These are phyloP conservation scores for Ogataea angusta DNA, from an alignment of 805 yeast genomes.

Conservation along the genomic window DNA sequence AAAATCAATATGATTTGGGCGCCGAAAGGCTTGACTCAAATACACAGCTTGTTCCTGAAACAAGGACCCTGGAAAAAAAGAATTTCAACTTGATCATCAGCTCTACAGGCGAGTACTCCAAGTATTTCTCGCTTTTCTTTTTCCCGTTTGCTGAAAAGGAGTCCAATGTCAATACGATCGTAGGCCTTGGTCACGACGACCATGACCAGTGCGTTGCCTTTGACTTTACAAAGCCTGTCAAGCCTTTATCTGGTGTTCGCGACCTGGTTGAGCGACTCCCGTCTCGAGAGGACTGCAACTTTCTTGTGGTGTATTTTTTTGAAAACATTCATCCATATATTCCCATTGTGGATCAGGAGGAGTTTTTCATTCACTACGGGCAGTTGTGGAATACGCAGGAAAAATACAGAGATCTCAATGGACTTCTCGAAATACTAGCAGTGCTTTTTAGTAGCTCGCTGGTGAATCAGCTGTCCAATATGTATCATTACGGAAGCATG, in stretches of 20 bases:
- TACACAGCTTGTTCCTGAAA: slow-evolving; percentile 17
- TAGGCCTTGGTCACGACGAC: slow-evolving; percentile 6
- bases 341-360: slow-evolving; percentile 23
- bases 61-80: slow-evolving; percentile 15
- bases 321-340: slow-evolving; percentile 19
- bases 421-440: slow-evolving; percentile 17
- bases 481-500: background rate
- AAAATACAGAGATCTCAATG: slow-evolving; percentile 12
- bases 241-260: slow-evolving; percentile 10
- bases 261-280: slow-evolving; percentile 16
- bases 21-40: slow-evolving; percentile 4
- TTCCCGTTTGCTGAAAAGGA: slow-evolving; percentile 22
- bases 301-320: slow-evolving; percentile 20
- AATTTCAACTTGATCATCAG: slow-evolving; percentile 22
- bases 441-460: slow-evolving; percentile 22
- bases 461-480: slow-evolving; percentile 9
- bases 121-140: slow-evolving; percentile 20
- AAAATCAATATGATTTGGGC: slow-evolving; percentile 1
- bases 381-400: slow-evolving; percentile 13
- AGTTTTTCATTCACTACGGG: slow-evolving; percentile 18
- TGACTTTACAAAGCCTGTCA: slow-evolving; percentile 16
- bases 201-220: slow-evolving; percentile 15
- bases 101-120: slow-evolving; percentile 24
- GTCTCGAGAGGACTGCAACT: slow-evolving; percentile 8
- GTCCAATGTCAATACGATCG: slow-evolving; percentile 18